Conservation (phyloP, 1,139 yeast genomes). For the Candida buenavistaensis region DNA sequence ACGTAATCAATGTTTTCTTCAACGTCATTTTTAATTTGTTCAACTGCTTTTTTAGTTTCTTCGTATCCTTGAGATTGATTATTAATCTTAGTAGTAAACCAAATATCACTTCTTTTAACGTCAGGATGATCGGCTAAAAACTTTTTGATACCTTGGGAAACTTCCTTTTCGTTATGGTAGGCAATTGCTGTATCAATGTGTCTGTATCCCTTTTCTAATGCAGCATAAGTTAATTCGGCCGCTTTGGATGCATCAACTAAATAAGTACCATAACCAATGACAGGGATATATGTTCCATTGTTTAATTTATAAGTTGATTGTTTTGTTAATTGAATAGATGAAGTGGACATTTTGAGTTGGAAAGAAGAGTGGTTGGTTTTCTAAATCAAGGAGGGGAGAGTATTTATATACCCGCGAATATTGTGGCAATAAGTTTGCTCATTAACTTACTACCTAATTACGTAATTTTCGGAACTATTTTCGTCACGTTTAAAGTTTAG, state of each 20-base stretch:
- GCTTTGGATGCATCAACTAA: conserved; percentile 26
- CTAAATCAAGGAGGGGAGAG: no score
- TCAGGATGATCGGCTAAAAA: conserved; percentile 43
- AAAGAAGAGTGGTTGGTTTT: neutral
- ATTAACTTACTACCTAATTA: no score
- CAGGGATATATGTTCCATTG: conserved; percentile 40
- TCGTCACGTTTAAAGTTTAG: no score
- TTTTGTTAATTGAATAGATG: conserved; percentile 30
- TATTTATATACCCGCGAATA: no score
- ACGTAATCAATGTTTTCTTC: conserved; percentile 45
- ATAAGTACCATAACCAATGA: conserved; percentile 42
- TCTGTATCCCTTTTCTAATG: conserved; percentile 64
- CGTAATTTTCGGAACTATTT: no score
- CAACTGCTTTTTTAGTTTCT: conserved; percentile 54
- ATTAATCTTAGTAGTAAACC: conserved; percentile 61
- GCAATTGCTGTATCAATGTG: conserved; percentile 48
- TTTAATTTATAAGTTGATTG: conserved; percentile 32
- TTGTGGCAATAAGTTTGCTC: no score
- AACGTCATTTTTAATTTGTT: conserved; percentile 31
- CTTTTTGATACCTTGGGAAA: conserved; percentile 30
- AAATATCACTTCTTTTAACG: conserved; percentile 31
- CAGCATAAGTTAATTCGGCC: conserved; percentile 32
- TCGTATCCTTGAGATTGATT: conserved; percentile 60
- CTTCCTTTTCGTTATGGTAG: conserved; percentile 58
- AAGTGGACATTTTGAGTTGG: conserved; percentile 10